Percentiles rank a stretch among this genome's conserved stretches.
These are phyloP conservation scores for Colletotrichum sublineola DNA, from an alignment of 2,329 filamentous ascomycete species.

Conservation along the genomic window DNA sequence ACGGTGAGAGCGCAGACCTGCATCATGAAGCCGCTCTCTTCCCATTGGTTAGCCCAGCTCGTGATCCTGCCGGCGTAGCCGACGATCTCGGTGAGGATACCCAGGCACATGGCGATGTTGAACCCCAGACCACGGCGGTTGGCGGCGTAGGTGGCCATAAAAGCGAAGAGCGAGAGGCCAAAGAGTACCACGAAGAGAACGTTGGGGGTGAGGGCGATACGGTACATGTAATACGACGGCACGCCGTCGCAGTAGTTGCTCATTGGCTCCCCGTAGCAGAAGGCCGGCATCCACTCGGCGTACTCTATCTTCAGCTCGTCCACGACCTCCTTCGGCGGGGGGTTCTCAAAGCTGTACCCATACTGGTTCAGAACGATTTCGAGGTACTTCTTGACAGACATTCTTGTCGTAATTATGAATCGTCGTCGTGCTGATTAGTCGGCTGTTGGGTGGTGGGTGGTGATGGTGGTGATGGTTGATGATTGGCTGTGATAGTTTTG, in stretches of 20 bases:
- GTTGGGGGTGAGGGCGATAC: slow-evolving; percentile 67
- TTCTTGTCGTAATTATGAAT: background rate
- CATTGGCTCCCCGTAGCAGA: slow-evolving; percentile 49
- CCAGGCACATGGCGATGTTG: slow-evolving; percentile 65
- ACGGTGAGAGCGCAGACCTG: slow-evolving; percentile 74
- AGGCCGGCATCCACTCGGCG: slow-evolving; percentile 27
- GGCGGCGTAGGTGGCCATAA: slow-evolving; percentile 56
- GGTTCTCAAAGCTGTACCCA: slow-evolving; percentile 10
- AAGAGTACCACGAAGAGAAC: slow-evolving; percentile 65
- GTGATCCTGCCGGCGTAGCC: slow-evolving; percentile 72
- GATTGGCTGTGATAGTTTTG: too few relatives aligned
- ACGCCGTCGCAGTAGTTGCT: slow-evolving; percentile 50
- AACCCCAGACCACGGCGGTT: slow-evolving; percentile 65
- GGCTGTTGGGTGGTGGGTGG: background rate
- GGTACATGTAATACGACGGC: slow-evolving; percentile 64
- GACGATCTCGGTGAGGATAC: slow-evolving; percentile 67
- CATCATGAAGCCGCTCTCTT: slow-evolving; percentile 62
- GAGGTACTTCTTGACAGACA: background rate
- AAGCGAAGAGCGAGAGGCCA: slow-evolving; percentile 57
- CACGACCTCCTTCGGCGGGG: slow-evolving; percentile 4
- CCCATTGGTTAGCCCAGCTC: slow-evolving; percentile 67
- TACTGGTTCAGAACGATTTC: background rate
- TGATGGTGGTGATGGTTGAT: background rate
- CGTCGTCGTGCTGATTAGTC: background rate
- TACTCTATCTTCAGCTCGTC: background rate